phyloP scores from a whole-genome alignment of 2,329 filamentous ascomycete genomes.

The Colletotrichum sp. region DNA sequence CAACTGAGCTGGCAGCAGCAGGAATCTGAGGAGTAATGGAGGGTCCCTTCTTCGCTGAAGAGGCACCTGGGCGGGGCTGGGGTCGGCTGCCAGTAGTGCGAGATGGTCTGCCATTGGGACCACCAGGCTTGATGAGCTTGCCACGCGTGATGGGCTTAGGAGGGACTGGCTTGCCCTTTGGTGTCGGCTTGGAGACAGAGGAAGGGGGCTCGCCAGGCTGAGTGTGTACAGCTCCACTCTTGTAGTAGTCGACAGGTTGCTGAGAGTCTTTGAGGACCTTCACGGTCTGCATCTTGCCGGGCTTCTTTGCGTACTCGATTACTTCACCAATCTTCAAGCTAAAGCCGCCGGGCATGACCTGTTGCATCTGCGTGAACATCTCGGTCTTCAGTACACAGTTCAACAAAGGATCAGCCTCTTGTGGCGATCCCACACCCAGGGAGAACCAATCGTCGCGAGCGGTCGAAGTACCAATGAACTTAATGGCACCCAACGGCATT shows the following conservation, averaged over 20 bases:
- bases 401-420: slow-evolving; percentile 91
- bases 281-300: slow-evolving; percentile 85
- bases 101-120: slow-evolving; percentile 81
- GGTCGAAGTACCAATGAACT: slow-evolving; percentile 81
- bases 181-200: slow-evolving; percentile 83
- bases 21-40: slow-evolving; percentile 35
- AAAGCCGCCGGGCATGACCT: slow-evolving; percentile 78
- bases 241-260: slow-evolving; percentile 82
- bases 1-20: slow-evolving; percentile 29
- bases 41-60: slow-evolving; percentile 16
- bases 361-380: slow-evolving; percentile 90
- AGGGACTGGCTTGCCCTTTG: slow-evolving; percentile 83
- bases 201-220: slow-evolving; percentile 82
- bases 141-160: slow-evolving; percentile 91
- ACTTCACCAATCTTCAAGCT: slow-evolving; percentile 82
- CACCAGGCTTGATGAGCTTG: slow-evolving; percentile 88
- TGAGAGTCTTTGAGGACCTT: slow-evolving; percentile 90
- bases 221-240: slow-evolving; percentile 90
- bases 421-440: slow-evolving; percentile 84
- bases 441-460: slow-evolving; percentile 97
- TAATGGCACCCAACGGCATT: slow-evolving; percentile 85
- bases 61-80: slow-evolving; percentile 46
- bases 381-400: slow-evolving; percentile 97
- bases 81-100: slow-evolving; percentile 63
- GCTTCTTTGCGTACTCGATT: slow-evolving; percentile 98